Base-by-base conservation (phyloP, 148 eudicot genomes). In the Amaranthus hypochondriacus region DNA sequence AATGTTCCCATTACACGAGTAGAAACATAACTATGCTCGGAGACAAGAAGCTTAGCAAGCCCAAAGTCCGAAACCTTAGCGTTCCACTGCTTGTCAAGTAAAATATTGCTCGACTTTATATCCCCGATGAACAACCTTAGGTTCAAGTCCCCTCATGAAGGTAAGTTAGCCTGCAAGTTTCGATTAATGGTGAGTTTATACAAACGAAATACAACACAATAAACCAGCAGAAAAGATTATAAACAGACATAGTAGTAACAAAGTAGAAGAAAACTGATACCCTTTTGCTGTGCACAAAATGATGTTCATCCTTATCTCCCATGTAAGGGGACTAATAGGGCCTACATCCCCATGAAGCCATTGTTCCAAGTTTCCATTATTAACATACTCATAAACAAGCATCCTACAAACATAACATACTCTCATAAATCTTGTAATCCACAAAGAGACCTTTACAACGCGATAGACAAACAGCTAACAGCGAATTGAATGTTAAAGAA, bases 291-390 rank as follows among this genome's bases (percentile, higher is more conserved):
- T 83, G 60, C 94, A 87, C 0, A 86, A 62, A 50, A 89, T 87
- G 74, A 89, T 89, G 66, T 84, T 84, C 89, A 89, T 80, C 75
- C 94, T 82, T 67, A 83, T 86, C 21, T 87, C 94, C 94, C 94
- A 89, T 46, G 94, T 89, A 78, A 89, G 90, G 12, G 94, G 91
- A 82, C 88, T 89, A 69, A 61, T 63, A 53, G 86, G 80, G 50
- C 91, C 94, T 10, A 87, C 91, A 69, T 89, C 91, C 46, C 94
- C 94, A 82, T 89, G 94, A 81, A 89, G 86, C 94, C 94, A 89
- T 60, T 89, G 91, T 76, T 89, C 94, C 81, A 89, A 86, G 75
- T 89, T 89, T 54, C 94, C 94, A 82, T 89, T 89, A 71, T 87
- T 83, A 46, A 89, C 91, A 79, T 76, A 89, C 79, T 89, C 94